Percentiles rank a stretch among this genome's conserved stretches.
Evolutionary conservation across 2,329 filamentous ascomycete genomes (phyloP).

Genomic region (Neospermospora avenae): DNA sequence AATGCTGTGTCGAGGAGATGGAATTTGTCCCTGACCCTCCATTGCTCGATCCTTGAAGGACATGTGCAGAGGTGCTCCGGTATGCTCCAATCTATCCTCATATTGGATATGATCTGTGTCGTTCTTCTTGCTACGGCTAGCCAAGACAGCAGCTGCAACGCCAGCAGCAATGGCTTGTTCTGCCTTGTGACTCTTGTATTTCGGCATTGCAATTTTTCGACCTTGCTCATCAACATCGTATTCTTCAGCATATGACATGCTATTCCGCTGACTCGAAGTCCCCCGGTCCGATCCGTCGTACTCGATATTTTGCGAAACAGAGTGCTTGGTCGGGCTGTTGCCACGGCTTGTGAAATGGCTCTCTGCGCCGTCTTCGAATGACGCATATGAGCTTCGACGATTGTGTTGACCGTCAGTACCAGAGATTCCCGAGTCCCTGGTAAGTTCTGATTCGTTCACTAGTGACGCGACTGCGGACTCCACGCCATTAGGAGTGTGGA

Average conservation of each 20-base stretch:
- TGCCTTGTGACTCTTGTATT: conserved; percentile 27
- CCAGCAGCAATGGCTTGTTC: conserved; percentile 31
- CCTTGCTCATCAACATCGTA: conserved; percentile 36
- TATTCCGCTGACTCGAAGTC: conserved; percentile 27
- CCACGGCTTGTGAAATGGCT: conserved; percentile 34
- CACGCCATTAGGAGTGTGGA: conserved; percentile 68
- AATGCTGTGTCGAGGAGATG: conserved; percentile 55
- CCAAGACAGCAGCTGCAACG: conserved; percentile 31
- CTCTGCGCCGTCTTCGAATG: conserved; percentile 36
- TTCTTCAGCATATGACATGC: conserved; percentile 30
- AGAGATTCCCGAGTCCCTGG: conserved; percentile 50
- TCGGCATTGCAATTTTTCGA: conserved; percentile 34
- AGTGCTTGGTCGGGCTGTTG: conserved; percentile 44
- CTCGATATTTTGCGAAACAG: conserved; percentile 14
- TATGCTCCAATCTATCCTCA: conserved; percentile 27
- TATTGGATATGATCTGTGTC: conserved; percentile 31
- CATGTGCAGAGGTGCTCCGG: conserved; percentile 55
- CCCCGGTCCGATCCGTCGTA: conserved; percentile 23
- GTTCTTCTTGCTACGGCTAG: conserved; percentile 28
- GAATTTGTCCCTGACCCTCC: conserved; percentile 52
- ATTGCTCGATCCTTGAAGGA: conserved; percentile 65
- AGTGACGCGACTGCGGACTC: conserved; percentile 91
- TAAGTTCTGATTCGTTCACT: conserved; percentile 73
- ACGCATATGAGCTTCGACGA: conserved; percentile 33
- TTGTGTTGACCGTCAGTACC: conserved; percentile 39